Evolutionary conservation across 2,329 filamentous ascomycete species (phyloP).

Genomic region (Rhexocercosporidium sp.): DNA sequence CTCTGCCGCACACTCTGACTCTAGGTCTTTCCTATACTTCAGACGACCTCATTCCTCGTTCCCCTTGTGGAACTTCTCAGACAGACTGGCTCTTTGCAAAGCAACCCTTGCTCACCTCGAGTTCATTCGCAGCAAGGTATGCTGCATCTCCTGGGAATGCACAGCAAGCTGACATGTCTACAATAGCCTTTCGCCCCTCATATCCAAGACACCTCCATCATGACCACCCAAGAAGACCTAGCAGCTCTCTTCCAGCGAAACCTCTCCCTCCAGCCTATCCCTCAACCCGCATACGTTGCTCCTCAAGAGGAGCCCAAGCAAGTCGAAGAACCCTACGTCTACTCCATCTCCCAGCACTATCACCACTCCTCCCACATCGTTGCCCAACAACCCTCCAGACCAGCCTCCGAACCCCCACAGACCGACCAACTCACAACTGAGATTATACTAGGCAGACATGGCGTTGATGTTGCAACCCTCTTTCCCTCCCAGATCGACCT

Average conservation of each 20-base stretch:
- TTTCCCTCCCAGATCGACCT: slow-evolving; percentile 78
- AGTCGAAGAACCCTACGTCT: slow-evolving; percentile 60
- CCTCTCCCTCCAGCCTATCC: slow-evolving; percentile 60
- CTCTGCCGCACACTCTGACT: slow-evolving; percentile 39
- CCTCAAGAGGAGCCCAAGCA: slow-evolving; percentile 42
- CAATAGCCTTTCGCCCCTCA: slow-evolving; percentile 40
- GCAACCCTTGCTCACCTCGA: slow-evolving; percentile 32
- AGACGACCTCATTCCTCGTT: slow-evolving; percentile 24
- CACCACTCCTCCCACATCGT: slow-evolving; percentile 76
- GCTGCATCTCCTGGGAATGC: slow-evolving; percentile 28
- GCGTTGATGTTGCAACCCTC: slow-evolving; percentile 71
- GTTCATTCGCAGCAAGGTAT: slow-evolving; percentile 41
- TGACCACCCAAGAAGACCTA: slow-evolving; percentile 81
- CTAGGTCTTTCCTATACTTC: slow-evolving; percentile 34
- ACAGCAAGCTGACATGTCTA: slow-evolving; percentile 30
- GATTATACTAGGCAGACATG: slow-evolving; percentile 65
- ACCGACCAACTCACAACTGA: slow-evolving; percentile 58
- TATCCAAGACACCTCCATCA: slow-evolving; percentile 51
- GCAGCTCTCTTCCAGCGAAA: slow-evolving; percentile 79
- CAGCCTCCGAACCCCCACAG: slow-evolving; percentile 57
- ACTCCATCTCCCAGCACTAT: slow-evolving; percentile 83
- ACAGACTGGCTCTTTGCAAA: slow-evolving; percentile 36
- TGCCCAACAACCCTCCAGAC: slow-evolving; percentile 50
- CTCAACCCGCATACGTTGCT: slow-evolving; percentile 38
- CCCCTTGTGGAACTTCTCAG: slow-evolving; percentile 22